phyloP scores from a whole-genome alignment of 2,329 filamentous ascomycete genomes.

The Anthostomella pinea region DNA sequence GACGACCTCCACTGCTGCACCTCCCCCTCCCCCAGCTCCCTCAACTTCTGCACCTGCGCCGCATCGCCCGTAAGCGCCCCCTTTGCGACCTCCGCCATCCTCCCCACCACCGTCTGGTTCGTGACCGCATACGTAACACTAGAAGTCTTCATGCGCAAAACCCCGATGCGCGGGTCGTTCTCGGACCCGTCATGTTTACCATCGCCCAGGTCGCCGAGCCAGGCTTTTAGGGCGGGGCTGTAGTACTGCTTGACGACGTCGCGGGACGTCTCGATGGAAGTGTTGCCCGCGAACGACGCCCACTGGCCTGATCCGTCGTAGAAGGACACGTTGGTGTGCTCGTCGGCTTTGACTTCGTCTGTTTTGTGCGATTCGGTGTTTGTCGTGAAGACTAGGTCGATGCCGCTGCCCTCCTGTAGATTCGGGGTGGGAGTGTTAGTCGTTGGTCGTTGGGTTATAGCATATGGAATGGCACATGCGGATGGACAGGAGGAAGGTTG shows the following conservation, averaged over 20 bases:
- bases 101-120: conserved; percentile 59
- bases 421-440: background rate
- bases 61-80: conserved; percentile 69
- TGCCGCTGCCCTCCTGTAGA: conserved; percentile 66
- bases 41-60: conserved; percentile 69
- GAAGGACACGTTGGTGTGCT: conserved; percentile 77
- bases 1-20: conserved; percentile 63
- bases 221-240: conserved; percentile 68
- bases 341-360: conserved; percentile 68
- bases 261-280: conserved; percentile 66
- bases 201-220: conserved; percentile 81
- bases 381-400: conserved; percentile 84
- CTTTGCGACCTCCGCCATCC: conserved; percentile 69
- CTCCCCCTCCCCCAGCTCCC: conserved; percentile 67
- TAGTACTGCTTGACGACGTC: conserved; percentile 71
- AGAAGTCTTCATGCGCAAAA: conserved; percentile 71
- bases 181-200: conserved; percentile 78
- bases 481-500: background rate
- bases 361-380: conserved; percentile 88
- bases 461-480: background rate
- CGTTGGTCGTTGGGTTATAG: background rate
- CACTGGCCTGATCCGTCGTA: conserved; percentile 73
- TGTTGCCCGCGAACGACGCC: conserved; percentile 75
- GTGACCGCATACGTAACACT: conserved; percentile 69
- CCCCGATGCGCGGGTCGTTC: conserved; percentile 74